Conservation (phyloP, 331 rosid genomes). For the Rhamnella rubrinervis region DNA sequence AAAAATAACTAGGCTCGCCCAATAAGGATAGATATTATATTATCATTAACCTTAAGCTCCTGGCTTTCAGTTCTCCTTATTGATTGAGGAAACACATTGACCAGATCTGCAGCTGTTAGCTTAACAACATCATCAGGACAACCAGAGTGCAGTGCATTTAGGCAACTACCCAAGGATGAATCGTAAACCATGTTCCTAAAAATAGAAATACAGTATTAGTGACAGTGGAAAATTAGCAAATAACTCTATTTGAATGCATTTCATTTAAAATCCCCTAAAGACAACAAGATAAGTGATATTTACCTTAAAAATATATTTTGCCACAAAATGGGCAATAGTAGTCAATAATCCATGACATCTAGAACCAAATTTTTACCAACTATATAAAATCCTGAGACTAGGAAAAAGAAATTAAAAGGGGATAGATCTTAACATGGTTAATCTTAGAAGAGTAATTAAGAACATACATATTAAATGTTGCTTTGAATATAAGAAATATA, state of each 20-base stretch:
- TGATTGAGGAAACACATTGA: constrained; percentile 57
- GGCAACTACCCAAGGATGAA: constrained; percentile 79
- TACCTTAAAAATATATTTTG: background rate
- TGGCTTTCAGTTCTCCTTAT: constrained; percentile 75
- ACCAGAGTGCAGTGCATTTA: constrained; percentile 60
- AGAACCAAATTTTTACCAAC: background rate
- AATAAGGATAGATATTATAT: constrained; percentile 23
- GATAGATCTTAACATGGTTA: background rate
- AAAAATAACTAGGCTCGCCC: constrained; percentile 23
- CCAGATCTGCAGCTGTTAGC: constrained; percentile 72
- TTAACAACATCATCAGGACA: constrained; percentile 71
- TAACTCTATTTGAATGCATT: background rate
- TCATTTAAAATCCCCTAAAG: no score
- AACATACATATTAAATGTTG: background rate
- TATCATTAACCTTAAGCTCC: constrained; percentile 78
- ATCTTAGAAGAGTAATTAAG: background rate
- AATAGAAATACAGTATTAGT: constrained; percentile 28
- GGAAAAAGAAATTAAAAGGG: background rate
- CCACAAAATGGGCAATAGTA: background rate
- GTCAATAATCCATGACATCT: background rate
- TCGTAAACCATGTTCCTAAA: constrained; percentile 76
- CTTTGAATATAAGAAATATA: no score
- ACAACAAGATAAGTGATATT: background rate
- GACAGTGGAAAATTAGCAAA: constrained; percentile 20
- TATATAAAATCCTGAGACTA: background rate